phyloP scores from a whole-genome alignment of 2,329 filamentous ascomycete genomes.

The Aschersonia sp. region DNA sequence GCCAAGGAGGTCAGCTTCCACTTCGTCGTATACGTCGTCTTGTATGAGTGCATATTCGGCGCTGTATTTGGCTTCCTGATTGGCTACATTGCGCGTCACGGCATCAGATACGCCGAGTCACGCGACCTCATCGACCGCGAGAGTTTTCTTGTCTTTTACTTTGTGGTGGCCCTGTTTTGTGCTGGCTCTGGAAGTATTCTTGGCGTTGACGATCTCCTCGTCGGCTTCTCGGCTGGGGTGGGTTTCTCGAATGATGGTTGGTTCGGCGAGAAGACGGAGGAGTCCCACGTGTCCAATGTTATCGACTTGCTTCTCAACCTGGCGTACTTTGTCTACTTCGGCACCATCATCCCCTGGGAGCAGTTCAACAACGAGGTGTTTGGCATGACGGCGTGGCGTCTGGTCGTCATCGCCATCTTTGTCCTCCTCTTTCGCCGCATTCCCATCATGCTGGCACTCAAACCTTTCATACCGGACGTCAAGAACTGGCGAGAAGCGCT shows the following conservation, averaged over 20 bases:
- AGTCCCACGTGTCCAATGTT: slow-evolving; percentile 97
- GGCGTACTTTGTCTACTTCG: slow-evolving; percentile 95
- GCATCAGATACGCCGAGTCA: slow-evolving; percentile 77
- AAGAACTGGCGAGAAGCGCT: slow-evolving; percentile 97
- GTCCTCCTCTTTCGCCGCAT: slow-evolving; percentile 94
- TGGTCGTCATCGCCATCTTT: slow-evolving; percentile 86
- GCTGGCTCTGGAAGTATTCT: slow-evolving; percentile 85
- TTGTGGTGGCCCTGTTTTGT: slow-evolving; percentile 88
- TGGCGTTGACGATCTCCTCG: slow-evolving; percentile 82
- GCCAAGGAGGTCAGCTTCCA: slow-evolving; percentile 59
- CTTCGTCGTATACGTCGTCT: slow-evolving; percentile 77
- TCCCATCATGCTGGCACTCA: slow-evolving; percentile 81
- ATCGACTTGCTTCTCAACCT: slow-evolving; percentile 95
- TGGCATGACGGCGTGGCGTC: slow-evolving; percentile 71
- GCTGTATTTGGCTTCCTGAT: slow-evolving; percentile 75
- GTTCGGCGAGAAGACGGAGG: slow-evolving; percentile 97
- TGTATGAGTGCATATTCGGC: slow-evolving; percentile 94
- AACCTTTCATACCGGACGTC: slow-evolving; percentile 87
- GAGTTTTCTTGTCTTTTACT: slow-evolving; percentile 97
- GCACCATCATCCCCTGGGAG: slow-evolving; percentile 92
- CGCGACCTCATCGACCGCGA: slow-evolving; percentile 83
- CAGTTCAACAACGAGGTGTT: slow-evolving; percentile 65
- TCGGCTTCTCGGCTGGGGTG: slow-evolving; percentile 92
- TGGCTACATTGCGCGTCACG: slow-evolving; percentile 80
- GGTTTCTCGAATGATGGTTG: slow-evolving; percentile 98